Conservation (phyloP, 2,329 filamentous ascomycete species). For the Hymenoscyphus infarciens region DNA sequence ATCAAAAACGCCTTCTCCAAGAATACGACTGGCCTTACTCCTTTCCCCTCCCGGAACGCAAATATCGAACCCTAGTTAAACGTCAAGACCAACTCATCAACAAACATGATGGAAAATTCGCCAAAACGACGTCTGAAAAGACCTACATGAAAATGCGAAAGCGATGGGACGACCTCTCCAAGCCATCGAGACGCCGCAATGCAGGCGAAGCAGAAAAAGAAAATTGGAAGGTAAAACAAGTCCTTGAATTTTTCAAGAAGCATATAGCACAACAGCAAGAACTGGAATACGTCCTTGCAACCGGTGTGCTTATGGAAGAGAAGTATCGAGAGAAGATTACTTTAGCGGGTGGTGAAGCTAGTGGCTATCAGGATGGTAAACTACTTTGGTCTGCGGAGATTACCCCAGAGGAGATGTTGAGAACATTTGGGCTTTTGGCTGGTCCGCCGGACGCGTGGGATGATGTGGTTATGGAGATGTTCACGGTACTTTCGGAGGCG, state of each 20-base stretch:
- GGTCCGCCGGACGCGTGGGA: neutral
- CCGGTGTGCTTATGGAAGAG: neutral
- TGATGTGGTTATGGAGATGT: neutral
- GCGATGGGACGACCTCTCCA: neutral
- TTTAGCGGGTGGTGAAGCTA: neutral
- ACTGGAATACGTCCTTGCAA: neutral
- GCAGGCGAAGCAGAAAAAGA: neutral
- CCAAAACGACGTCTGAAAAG: neutral
- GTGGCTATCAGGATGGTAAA: neutral
- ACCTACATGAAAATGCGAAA: neutral
- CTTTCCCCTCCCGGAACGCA: slow-evolving; percentile 11
- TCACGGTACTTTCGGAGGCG: neutral
- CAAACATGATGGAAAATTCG: neutral
- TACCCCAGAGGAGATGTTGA: neutral
- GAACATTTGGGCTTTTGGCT: neutral
- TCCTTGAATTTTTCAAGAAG: neutral
- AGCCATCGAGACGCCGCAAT: neutral
- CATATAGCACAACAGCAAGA: neutral
- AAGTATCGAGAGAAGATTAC: neutral
- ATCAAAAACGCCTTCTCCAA: slow-evolving; percentile 8
- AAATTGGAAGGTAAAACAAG: neutral
- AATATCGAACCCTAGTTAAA: neutral
- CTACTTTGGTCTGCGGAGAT: neutral
- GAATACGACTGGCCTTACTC: slow-evolving; percentile 15
- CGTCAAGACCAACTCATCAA: neutral